Evolutionary conservation across 1,284 basidiomycete genomes (phyloP), one percentile per base, ranked within the genome.

Genomic region (Ceratobasidium sp.): DNA sequence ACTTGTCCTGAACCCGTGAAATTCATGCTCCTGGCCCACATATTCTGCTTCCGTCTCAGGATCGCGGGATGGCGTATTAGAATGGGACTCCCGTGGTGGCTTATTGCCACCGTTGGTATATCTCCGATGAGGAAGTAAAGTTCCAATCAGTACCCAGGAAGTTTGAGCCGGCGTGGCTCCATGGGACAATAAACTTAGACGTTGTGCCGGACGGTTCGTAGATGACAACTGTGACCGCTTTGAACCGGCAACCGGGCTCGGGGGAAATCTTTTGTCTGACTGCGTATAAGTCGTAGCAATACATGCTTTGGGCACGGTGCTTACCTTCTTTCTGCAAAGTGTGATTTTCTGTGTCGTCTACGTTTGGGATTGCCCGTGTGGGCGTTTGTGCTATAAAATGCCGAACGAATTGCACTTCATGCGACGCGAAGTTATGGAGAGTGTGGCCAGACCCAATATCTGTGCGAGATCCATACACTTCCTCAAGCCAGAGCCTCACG

Each of bases 401-500:
- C 11, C n/a, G n/a, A 29, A 22, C 6, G 29, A 33, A 7, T 44
- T 33, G 45, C 33, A 53, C 45, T 27, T 24, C 57, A 63, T 44
- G 27, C 9, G 31, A 41, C 29, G 27, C 22, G n/a, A 36, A 22
- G 36, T 50, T 15, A 29, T 41, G 22, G n/a, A 22, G 17, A 54
- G 45, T 19, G 31, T 24, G 17, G 6, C 15, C 33, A 14, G 48
- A 27, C 45, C 9, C 41, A 19, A 22, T 3, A 36, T 47, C 60
- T 36, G 24, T 24, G n/a, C 5, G 11, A 45, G n/a, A 19, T 19
- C 27, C 41, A 48, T 54, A 36, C 2, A 41, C 9, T 24, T 63
- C 33, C 22, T 51, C 44, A 11, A 73, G 33, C 56, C 71, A 73
- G 15, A 63, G 27, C 33, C 48, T 36, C 50, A 73, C 59, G 29